Base-by-base conservation (phyloP, 768 basidiomycete genomes). In the Gyrodon lividus region DNA sequence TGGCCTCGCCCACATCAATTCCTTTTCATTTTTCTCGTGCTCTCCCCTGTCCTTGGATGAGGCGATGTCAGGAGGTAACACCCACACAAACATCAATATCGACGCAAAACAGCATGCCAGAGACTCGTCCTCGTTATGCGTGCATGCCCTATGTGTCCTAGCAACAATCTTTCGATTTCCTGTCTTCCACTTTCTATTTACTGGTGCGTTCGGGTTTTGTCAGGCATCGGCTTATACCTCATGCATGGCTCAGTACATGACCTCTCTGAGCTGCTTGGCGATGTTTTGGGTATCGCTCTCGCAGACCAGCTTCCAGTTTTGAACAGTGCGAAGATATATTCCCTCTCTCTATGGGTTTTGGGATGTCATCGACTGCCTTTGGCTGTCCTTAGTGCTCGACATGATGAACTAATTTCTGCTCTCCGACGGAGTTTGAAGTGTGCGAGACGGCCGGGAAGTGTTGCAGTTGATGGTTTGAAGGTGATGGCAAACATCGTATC, bases 151-250 rank as follows among this genome's bases (percentile, higher is more conserved):
- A 24, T 73, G 76, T 54, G 63, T 80, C 43, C 55, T 81, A 35
- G 75, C 81, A 5, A 73, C 74, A 45, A 69, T 87, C 48, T 75
- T 84, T 57, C 69, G 68, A n/a, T 75, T 79, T 52, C 71, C 71
- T 16, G 57, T 67, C 17, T 56, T 86, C 51, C 70, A 74, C 66
- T 59, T 67, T 12, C 60, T 74, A 41, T 81, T 87, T 58, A 51
- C 75, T 13, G 65, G 86, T 87, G 58, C 35, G 80, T 72, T 19
- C 44, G 13, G 19, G 19, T 20, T 5, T 17, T 17, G 20, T 26
- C 20, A 9, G 20, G 30, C 37, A 14, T 16, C 42, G 28, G 17
- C 35, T 23, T 39, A 26, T 54, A 38, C 58, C 33, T 40, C 22
- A 50, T 42, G 56, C 39, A 22, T 31, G 2, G 34, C 19, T 6